Percentiles rank a stretch among this genome's conserved stretches.
These are phyloP conservation scores for Dactylellina haptotyla DNA, from an alignment of 2,329 filamentous ascomycete species.

Conservation along the genomic window DNA sequence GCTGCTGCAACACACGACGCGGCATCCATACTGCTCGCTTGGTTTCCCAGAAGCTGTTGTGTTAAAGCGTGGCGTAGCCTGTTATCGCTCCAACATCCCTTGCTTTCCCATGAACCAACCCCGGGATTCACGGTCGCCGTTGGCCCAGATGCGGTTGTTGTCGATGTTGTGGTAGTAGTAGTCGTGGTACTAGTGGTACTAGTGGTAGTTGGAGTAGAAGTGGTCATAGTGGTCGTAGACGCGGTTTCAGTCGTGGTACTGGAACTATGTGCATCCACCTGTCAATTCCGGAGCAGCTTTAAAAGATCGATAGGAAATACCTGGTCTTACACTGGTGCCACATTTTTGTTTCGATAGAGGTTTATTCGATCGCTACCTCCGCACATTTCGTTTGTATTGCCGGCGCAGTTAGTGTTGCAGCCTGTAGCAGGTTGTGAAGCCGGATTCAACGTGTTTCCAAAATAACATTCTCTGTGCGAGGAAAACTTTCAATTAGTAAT, in stretches of 20 bases:
- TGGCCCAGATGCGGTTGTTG: neutral
- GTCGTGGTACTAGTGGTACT: neutral
- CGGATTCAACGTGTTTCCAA: neutral
- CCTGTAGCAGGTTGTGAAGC: neutral
- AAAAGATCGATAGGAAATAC: no score
- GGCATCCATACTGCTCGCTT: slow-evolving; percentile 16
- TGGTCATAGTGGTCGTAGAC: neutral
- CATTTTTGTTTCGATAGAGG: neutral
- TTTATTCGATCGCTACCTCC: neutral
- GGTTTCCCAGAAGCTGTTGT: slow-evolving; percentile 14
- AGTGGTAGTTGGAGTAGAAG: neutral
- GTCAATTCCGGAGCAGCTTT: no score
- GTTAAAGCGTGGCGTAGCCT: neutral
- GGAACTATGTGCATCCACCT: neutral
- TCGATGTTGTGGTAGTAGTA: neutral
- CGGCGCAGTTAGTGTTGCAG: neutral
- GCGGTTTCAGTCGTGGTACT: neutral
- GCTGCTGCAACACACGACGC: slow-evolving; percentile 23
- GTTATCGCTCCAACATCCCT: neutral
- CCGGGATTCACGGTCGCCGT: neutral
- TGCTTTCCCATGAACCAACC: neutral
- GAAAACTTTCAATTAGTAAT: neutral
- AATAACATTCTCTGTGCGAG: slow-evolving; percentile 6
- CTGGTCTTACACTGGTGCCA: no score
- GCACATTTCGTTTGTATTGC: neutral